Evolutionary conservation across 2,329 filamentous ascomycete genomes (phyloP).

Genomic region (Endocalyx cinctus): DNA sequence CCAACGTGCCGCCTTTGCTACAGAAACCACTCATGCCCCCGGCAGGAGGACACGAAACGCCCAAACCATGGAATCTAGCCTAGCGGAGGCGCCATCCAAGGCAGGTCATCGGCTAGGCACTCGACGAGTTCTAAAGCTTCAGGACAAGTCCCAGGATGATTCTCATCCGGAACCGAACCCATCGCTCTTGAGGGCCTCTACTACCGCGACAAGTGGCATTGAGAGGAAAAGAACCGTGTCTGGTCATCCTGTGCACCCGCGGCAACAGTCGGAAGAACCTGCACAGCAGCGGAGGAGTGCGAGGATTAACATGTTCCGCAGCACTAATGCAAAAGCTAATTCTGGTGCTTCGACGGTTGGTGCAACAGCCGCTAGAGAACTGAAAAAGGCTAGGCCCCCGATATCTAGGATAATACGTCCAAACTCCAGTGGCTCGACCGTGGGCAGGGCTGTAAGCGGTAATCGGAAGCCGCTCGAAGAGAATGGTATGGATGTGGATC

Average conservation of each 20-base stretch:
- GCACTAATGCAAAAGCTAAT: slow-evolving; percentile 62
- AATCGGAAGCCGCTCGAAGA: slow-evolving; percentile 73
- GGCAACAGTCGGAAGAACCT: slow-evolving; percentile 55
- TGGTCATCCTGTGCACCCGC: slow-evolving; percentile 62
- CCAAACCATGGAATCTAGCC: slow-evolving; percentile 46
- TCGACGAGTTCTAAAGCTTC: slow-evolving; percentile 30
- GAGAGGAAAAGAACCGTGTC: slow-evolving; percentile 92
- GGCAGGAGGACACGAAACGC: slow-evolving; percentile 49
- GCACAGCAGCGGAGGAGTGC: slow-evolving; percentile 66
- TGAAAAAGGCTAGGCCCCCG: slow-evolving; percentile 79
- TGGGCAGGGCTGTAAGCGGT: slow-evolving; percentile 83
- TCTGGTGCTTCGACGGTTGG: slow-evolving; percentile 53
- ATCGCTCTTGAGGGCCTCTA: slow-evolving; percentile 33
- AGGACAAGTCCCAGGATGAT: slow-evolving; percentile 37
- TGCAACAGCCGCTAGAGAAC: slow-evolving; percentile 61
- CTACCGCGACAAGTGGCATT: slow-evolving; percentile 33
- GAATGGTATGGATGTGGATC: slow-evolving; percentile 64
- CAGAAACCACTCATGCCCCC: slow-evolving; percentile 49
- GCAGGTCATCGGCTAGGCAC: slow-evolving; percentile 54
- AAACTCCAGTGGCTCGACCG: slow-evolving; percentile 61
- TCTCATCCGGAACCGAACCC: slow-evolving; percentile 36
- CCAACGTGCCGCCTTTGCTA: slow-evolving; percentile 24
- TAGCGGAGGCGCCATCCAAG: slow-evolving; percentile 57
- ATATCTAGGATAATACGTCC: slow-evolving; percentile 62
- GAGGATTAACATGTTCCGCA: slow-evolving; percentile 64